Conservation (phyloP, 768 basidiomycete species). For the Leccinellum rugosiceps region DNA sequence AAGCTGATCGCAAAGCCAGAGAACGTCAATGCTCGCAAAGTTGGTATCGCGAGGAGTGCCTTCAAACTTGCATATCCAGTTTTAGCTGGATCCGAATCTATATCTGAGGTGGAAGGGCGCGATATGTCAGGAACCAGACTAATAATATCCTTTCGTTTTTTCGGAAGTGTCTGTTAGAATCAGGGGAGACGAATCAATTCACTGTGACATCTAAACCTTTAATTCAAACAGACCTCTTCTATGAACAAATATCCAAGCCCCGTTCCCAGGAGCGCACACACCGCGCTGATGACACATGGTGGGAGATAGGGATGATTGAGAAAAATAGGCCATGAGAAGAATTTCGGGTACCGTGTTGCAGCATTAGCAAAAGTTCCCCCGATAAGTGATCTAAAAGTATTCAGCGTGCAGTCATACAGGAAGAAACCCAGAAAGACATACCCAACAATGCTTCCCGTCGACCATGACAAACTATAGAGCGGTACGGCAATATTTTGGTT, state of each 20-base stretch:
- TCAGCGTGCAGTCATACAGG: background rate
- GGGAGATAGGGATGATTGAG: slow-evolving; percentile 7
- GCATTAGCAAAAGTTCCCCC: slow-evolving; percentile 10
- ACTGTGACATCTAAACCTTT: background rate
- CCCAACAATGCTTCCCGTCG: slow-evolving; percentile 2
- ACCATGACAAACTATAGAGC: slow-evolving; percentile 12
- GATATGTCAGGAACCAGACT: background rate
- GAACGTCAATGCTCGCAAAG: background rate
- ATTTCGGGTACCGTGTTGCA: slow-evolving; percentile 4
- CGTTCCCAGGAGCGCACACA: background rate
- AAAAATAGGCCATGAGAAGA: slow-evolving; percentile 8
- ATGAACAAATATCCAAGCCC: slow-evolving; percentile 1
- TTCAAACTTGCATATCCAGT: background rate
- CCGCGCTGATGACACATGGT: background rate
- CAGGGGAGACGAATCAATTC: background rate
- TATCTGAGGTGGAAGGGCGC: background rate
- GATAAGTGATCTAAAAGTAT: slow-evolving; percentile 4
- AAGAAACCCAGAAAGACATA: background rate
- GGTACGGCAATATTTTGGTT: slow-evolving; percentile 12
- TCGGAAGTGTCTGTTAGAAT: slow-evolving; percentile 2
- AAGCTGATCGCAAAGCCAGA: background rate
- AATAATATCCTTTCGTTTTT: background rate
- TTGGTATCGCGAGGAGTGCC: background rate
- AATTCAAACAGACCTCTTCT: slow-evolving; percentile 8
- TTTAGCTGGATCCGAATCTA: background rate